Evolutionary conservation across 1,139 yeast species (phyloP).

Genomic region (Candida labiduridarum): DNA sequence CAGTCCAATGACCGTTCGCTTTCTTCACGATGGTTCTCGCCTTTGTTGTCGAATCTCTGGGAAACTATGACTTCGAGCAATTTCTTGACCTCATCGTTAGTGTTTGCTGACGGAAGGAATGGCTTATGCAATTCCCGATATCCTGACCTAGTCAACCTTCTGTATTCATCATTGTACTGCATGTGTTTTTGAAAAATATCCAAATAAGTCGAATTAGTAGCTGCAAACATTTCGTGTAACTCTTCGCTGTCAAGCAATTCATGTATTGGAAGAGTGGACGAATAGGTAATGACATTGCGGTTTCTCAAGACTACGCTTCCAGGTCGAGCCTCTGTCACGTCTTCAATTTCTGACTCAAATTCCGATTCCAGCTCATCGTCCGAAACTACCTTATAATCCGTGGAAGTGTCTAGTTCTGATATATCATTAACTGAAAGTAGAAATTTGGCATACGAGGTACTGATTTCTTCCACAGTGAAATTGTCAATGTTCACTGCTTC

Average conservation of each 20-base stretch:
- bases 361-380: constrained; percentile 13
- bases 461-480: constrained; percentile 26
- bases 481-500: constrained; percentile 22
- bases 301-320: not conserved
- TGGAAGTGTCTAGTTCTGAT: constrained; percentile 51
- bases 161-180: constrained; percentile 15
- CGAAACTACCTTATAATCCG: constrained; percentile 33
- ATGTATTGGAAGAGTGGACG: constrained; percentile 16
- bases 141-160: constrained; percentile 46
- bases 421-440: constrained; percentile 31
- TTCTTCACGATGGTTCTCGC: constrained; percentile 14
- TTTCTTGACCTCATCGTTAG: constrained; percentile 19
- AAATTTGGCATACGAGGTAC: constrained; percentile 19
- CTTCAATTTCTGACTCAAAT: constrained; percentile 21
- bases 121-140: constrained; percentile 22
- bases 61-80: constrained; percentile 21
- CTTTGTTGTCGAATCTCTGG: constrained; percentile 15
- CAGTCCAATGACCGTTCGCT: constrained; percentile 47
- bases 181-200: constrained; percentile 42
- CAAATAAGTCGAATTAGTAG: constrained; percentile 16
- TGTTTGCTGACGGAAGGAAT: not conserved
- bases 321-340: not conserved
- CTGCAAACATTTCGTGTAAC: constrained; percentile 30
- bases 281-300: not conserved
- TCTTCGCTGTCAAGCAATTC: constrained; percentile 37